Evolutionary conservation across 192 early-diverging fungal species (phyloP).

Genomic region (Radiomyces spectabilis): DNA sequence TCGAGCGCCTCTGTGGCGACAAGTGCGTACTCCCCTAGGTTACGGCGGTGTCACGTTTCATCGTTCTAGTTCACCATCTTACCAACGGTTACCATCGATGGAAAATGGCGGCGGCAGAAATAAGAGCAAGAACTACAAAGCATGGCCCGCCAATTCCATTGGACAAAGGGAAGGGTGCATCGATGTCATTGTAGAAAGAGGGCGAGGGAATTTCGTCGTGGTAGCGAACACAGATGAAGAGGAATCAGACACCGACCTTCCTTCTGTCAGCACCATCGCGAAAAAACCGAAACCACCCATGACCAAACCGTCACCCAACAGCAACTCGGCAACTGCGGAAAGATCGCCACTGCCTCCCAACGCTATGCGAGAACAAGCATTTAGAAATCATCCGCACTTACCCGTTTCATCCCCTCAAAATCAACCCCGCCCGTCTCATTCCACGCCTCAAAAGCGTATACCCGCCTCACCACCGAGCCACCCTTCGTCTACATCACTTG

Average conservation of each 20-base stretch:
- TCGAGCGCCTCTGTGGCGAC: slow-evolving; percentile 21
- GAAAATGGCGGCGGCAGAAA: too few relatives aligned
- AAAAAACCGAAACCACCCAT: neutral
- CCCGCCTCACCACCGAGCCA: neutral
- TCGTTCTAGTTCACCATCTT: too few relatives aligned
- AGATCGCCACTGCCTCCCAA: neutral
- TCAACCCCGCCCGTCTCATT: neutral
- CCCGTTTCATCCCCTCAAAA: neutral
- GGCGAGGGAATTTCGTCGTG: slow-evolving; percentile 13
- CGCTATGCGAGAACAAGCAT: neutral
- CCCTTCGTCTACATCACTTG: neutral
- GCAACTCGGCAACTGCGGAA: neutral
- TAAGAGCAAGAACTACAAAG: too few relatives aligned
- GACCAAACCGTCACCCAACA: neutral
- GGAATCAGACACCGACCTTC: neutral
- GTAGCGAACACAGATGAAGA: neutral
- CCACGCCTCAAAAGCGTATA: too few relatives aligned
- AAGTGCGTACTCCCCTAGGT: too few relatives aligned
- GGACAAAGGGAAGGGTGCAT: slow-evolving; percentile 12
- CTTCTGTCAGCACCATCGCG: neutral
- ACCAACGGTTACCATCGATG: too few relatives aligned
- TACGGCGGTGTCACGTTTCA: too few relatives aligned
- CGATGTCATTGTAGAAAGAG: slow-evolving; percentile 19
- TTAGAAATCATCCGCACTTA: neutral
- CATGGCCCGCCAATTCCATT: neutral